Conservation (phyloP, 345 rosid genomes). For the Rubroshorea leprosula region DNA sequence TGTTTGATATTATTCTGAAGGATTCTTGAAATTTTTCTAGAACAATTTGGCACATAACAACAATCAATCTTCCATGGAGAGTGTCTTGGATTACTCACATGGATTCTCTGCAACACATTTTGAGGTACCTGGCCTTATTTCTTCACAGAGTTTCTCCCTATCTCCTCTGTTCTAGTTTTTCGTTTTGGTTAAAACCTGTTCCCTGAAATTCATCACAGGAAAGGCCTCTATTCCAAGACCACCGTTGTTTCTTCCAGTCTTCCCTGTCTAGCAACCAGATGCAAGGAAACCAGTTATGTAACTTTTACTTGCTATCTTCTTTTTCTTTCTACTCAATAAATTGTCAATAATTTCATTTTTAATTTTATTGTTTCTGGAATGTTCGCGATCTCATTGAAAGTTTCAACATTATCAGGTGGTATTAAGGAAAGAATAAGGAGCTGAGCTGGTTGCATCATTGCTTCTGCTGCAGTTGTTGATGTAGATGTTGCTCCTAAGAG, state of each 20-base stretch:
- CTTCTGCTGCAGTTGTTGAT: conserved; percentile 10
- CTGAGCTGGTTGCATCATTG: conserved; percentile 10
- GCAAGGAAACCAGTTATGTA: conserved; percentile 48
- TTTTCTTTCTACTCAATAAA: background rate
- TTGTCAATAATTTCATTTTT: background rate
- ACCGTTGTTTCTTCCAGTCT: conserved; percentile 33
- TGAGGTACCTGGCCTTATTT: conserved; percentile 39
- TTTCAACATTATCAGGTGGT: conserved; percentile 38
- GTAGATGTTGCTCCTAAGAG: conserved; percentile 11
- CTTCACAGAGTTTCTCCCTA: background rate
- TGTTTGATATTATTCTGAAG: conserved; percentile 7
- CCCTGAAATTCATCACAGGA: conserved; percentile 32
- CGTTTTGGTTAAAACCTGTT: conserved; percentile 8
- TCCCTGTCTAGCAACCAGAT: conserved; percentile 34
- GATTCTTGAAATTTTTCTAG: conserved; percentile 17
- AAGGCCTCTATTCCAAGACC: conserved; percentile 42
- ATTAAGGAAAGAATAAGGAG: conserved; percentile 21
- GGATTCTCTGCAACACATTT: conserved; percentile 60
- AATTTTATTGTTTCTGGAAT: background rate
- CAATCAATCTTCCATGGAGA: conserved; percentile 47
- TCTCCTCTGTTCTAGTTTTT: background rate
- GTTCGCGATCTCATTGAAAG: conserved; percentile 11
- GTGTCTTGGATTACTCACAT: conserved; percentile 53
- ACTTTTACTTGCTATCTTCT: background rate
- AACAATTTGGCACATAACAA: conserved; percentile 29